Percentiles rank a stretch among this genome's conserved stretches.
Conservation (phyloP, 2,329 filamentous ascomycete genomes). For the Phialophora chinensis region DNA sequence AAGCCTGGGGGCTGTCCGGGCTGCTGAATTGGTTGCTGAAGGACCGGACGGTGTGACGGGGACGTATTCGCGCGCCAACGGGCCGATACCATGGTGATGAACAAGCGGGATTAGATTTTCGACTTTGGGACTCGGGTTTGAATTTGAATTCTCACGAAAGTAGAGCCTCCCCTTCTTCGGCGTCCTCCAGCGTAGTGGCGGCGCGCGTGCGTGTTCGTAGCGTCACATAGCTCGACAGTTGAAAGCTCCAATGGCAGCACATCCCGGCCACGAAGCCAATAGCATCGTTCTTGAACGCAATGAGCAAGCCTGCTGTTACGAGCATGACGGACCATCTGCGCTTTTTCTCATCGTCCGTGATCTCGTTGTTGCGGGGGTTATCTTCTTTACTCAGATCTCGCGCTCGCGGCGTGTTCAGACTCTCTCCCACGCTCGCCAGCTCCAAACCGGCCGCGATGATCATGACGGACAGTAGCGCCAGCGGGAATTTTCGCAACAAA, state of each 20-base stretch:
- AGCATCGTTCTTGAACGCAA: conserved; percentile 89
- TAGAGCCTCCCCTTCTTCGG: conserved; percentile 27
- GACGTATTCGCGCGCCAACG: conserved; percentile 33
- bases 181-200: not conserved
- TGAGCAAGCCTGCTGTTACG: conserved; percentile 77
- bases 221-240: conserved; percentile 42
- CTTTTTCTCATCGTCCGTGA: conserved; percentile 61
- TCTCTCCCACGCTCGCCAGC: conserved; percentile 82
- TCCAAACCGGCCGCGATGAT: conserved; percentile 89
- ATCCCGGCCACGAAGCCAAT: conserved; percentile 84
- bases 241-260: conserved; percentile 75
- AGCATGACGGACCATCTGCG: conserved; percentile 90
- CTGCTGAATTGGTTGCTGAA: conserved; percentile 34
- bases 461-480: conserved; percentile 79
- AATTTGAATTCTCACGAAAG: conserved; percentile 21
- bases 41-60: conserved; percentile 32
- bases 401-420: conserved; percentile 76
- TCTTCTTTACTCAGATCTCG: conserved; percentile 58
- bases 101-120: not conserved
- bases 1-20: conserved; percentile 32
- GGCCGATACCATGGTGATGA: conserved; percentile 35
- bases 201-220: not conserved
- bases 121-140: not conserved
- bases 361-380: not conserved
- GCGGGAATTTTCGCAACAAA: conserved; percentile 75